Percentiles rank a stretch among this genome's conserved stretches.
Conservation (phyloP, 805 yeast genomes). For the Deakozyma indianensis region DNA sequence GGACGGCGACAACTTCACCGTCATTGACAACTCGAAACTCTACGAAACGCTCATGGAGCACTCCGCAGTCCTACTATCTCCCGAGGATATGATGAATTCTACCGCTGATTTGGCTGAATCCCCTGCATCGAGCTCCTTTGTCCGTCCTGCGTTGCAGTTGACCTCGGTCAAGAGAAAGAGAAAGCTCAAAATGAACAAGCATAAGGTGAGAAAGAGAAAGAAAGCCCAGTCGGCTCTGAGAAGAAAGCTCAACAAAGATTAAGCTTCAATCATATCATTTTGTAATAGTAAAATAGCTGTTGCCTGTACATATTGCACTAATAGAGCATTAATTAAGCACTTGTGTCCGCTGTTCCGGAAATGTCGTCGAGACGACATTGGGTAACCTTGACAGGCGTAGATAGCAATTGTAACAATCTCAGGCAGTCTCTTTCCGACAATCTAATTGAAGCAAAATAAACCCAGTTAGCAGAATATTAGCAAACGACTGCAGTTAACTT, state of each 20-base stretch:
- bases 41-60: neutral
- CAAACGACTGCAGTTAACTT: no score
- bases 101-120: slow-evolving; percentile 4
- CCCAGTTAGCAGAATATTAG: no score
- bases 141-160: slow-evolving; percentile 5
- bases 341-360: no score
- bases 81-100: neutral
- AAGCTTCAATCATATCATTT: neutral
- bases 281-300: neutral
- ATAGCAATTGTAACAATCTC: no score
- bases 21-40: slow-evolving; percentile 1
- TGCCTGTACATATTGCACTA: neutral
- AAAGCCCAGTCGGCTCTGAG: slow-evolving; percentile 56
- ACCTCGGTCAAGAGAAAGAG: slow-evolving; percentile 37
- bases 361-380: no score
- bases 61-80: neutral
- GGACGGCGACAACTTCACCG: neutral
- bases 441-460: no score
- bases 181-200: slow-evolving; percentile 93
- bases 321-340: no score
- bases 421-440: no score
- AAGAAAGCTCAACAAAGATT: slow-evolving; percentile 18
- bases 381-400: no score
- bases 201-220: slow-evolving; percentile 93
- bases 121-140: slow-evolving; percentile 11